These are phyloP conservation scores for Zygosaccharomyces pseudorouxii DNA, from an alignment of 805 yeast species.

Conservation along the genomic window DNA sequence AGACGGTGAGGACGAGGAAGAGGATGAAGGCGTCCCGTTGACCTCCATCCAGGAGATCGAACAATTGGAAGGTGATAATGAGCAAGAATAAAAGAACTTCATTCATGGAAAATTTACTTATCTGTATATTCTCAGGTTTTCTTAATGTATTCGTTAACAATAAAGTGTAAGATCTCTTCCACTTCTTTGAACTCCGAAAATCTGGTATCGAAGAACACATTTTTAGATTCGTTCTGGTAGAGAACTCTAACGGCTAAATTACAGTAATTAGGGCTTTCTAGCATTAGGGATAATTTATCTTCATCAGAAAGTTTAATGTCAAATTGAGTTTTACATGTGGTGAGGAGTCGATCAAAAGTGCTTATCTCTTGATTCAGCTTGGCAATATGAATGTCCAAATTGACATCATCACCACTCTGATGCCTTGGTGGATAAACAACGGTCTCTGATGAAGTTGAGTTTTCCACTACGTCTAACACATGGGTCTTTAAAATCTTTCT, in stretches of 20 bases:
- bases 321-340: slow-evolving; percentile 23
- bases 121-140: slow-evolving; percentile 1
- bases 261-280: slow-evolving; percentile 33
- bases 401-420: neutral
- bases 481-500: slow-evolving; percentile 27
- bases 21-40: slow-evolving; percentile 7
- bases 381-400: slow-evolving; percentile 21
- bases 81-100: neutral
- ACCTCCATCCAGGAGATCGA: slow-evolving; percentile 13
- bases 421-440: neutral
- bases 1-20: slow-evolving; percentile 2
- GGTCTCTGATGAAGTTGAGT: slow-evolving; percentile 9
- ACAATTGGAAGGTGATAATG: slow-evolving; percentile 5
- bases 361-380: slow-evolving; percentile 25
- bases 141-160: slow-evolving; percentile 28
- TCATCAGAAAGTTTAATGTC: slow-evolving; percentile 13
- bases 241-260: slow-evolving; percentile 26
- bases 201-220: slow-evolving; percentile 23
- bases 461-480: slow-evolving; percentile 23
- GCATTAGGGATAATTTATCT: slow-evolving; percentile 15
- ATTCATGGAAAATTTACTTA: neutral
- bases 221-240: slow-evolving; percentile 12
- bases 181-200: slow-evolving; percentile 34
- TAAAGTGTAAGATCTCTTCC: slow-evolving; percentile 34
- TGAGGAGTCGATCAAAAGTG: slow-evolving; percentile 22